These are phyloP conservation scores for Clohesyomyces aquaticus DNA, from an alignment of 495 filamentous ascomycete species.

Conservation along the genomic window DNA sequence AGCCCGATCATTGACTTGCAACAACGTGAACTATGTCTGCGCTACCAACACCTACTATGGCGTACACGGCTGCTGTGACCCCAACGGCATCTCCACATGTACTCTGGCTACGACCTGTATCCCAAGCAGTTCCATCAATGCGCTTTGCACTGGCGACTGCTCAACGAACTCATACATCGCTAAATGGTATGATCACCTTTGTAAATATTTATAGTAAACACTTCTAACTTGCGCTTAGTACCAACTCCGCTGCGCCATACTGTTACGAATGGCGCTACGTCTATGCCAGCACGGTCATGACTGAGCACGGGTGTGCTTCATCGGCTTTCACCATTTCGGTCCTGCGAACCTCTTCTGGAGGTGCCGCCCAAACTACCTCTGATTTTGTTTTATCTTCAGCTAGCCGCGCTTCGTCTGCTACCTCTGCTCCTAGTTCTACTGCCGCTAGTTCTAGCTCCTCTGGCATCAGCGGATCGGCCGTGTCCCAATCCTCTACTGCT, in stretches of 20 bases:
- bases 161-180: conserved; percentile 29
- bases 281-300: conserved; percentile 28
- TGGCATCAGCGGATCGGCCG: not conserved
- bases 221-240: conserved; percentile 14
- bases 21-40: conserved; percentile 31
- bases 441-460: conserved; percentile 4
- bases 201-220: not conserved
- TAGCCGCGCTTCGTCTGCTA: not conserved
- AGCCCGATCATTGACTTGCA: conserved; percentile 34
- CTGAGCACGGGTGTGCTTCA: conserved; percentile 35
- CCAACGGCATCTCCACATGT: conserved; percentile 17
- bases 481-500: not conserved
- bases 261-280: conserved; percentile 39
- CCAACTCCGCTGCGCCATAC: conserved; percentile 14
- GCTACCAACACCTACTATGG: conserved; percentile 36
- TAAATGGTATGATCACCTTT: conserved; percentile 28
- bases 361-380: not conserved
- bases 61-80: conserved; percentile 39
- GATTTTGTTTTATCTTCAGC: conserved; percentile 2
- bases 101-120: conserved; percentile 36
- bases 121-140: conserved; percentile 23
- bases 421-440: conserved; percentile 1
- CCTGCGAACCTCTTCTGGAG: conserved; percentile 21
- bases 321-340: conserved; percentile 26
- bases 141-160: conserved; percentile 34